These are phyloP conservation scores for Echites panduratus DNA, from an alignment of 257 asterid genomes.

Conservation along the genomic window DNA sequence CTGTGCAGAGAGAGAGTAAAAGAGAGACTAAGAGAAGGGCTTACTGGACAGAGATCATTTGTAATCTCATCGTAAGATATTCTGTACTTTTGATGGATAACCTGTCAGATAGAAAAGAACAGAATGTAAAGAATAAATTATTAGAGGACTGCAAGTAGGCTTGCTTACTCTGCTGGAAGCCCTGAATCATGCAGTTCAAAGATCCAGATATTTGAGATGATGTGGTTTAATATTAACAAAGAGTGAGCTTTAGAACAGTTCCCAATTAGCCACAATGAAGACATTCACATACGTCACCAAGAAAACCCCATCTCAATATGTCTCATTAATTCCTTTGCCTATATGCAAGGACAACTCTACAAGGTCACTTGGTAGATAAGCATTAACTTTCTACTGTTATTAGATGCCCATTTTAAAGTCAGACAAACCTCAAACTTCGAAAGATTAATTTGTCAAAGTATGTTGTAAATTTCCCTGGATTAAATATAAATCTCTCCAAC, in stretches of 20 bases:
- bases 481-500: neutral
- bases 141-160: neutral
- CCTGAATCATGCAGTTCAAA: neutral
- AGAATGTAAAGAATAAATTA: conserved; percentile 2
- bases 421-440: neutral
- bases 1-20: conserved; percentile 1
- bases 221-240: neutral
- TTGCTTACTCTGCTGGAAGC: neutral
- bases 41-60: conserved; percentile 95
- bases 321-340: neutral
- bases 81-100: conserved; percentile 95
- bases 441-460: neutral
- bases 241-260: neutral
- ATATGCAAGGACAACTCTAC: neutral
- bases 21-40: conserved; percentile 25
- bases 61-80: conserved; percentile 94
- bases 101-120: conserved; percentile 40
- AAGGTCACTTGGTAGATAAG: neutral
- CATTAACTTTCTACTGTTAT: neutral
- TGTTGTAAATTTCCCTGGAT: neutral
- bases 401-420: neutral
- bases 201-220: neutral
- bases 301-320: neutral
- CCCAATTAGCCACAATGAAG: neutral
- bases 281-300: neutral